Evolutionary conservation across 1,284 basidiomycete genomes (phyloP).

Genomic region (Wolfiporia cocos): DNA sequence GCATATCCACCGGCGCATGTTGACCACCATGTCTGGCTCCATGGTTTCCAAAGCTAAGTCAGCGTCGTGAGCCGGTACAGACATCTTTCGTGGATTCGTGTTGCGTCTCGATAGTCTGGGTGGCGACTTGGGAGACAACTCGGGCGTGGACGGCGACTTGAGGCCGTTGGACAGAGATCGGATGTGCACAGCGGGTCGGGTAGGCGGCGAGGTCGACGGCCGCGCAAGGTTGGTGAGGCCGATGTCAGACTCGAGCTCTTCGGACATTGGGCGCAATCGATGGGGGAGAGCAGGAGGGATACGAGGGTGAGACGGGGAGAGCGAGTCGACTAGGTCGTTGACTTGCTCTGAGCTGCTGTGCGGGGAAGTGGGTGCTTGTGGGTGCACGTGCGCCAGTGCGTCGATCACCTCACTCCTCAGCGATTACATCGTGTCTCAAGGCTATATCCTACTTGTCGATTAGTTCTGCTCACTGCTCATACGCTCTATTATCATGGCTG

Average conservation of each 20-base stretch:
- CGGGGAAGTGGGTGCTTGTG: no score
- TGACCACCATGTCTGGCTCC: constrained; percentile 39
- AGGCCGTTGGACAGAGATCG: constrained; percentile 11
- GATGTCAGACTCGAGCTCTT: constrained; percentile 23
- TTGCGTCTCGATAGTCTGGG: constrained; percentile 31
- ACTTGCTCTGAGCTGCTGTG: no score
- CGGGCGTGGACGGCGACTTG: constrained; percentile 27
- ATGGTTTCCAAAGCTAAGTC: constrained; percentile 32
- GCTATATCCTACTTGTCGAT: no score
- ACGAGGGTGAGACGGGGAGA: no score
- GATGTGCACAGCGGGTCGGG: constrained; percentile 1
- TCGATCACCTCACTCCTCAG: no score
- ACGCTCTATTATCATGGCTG: constrained; percentile 38
- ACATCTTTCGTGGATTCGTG: constrained; percentile 31
- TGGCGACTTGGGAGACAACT: constrained; percentile 19
- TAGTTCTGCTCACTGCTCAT: no score
- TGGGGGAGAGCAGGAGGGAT: no score
- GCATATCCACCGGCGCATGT: constrained; percentile 73
- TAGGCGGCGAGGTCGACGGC: constrained; percentile 9
- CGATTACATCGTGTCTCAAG: no score
- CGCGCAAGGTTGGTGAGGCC: constrained; percentile 23
- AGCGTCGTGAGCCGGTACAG: constrained; percentile 10
- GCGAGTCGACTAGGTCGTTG: no score
- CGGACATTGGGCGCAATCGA: no score
- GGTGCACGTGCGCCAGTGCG: no score